Evolutionary conservation across 805 yeast genomes (phyloP).

Genomic region (Barnettozyma californica): DNA sequence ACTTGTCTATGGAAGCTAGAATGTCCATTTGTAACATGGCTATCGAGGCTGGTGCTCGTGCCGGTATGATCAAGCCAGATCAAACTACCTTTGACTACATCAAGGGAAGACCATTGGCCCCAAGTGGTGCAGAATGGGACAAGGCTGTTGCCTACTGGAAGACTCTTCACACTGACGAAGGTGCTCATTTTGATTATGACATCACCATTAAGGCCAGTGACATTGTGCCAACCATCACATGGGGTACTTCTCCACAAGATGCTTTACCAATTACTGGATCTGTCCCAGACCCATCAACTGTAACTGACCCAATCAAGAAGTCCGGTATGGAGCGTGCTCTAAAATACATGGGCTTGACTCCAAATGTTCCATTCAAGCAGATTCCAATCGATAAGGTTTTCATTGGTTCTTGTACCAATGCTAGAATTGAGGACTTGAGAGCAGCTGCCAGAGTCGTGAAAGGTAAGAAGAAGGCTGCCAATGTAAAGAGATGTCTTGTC

Average conservation of each 20-base stretch:
- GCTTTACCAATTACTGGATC: conserved; percentile 88
- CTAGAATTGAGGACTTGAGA: conserved; percentile 94
- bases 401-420: conserved; percentile 97
- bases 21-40: conserved; percentile 99
- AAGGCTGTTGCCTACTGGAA: conserved; percentile 91
- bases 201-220: conserved; percentile 77
- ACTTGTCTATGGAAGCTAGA: conserved; percentile 92
- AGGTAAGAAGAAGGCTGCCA: conserved; percentile 82
- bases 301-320: conserved; percentile 66
- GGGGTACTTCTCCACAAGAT: conserved; percentile 99
- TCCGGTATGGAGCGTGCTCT: conserved; percentile 90
- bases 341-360: conserved; percentile 82
- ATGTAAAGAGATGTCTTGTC: conserved; percentile 76
- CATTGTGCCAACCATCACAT: conserved; percentile 91
- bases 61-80: conserved; percentile 98
- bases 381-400: conserved; percentile 87
- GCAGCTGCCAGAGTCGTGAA: conserved; percentile 91
- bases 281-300: conserved; percentile 85
- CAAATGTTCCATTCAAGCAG: conserved; percentile 75
- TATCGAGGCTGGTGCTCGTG: conserved; percentile 98
- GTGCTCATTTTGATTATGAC: conserved; percentile 83
- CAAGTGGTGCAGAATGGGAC: conserved; percentile 91
- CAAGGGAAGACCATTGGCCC: conserved; percentile 92
- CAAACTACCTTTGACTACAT: conserved; percentile 82
- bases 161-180: conserved; percentile 81